Evolutionary conservation across 768 basidiomycete species (phyloP).

Genomic region (Hortiboletus campestris): DNA sequence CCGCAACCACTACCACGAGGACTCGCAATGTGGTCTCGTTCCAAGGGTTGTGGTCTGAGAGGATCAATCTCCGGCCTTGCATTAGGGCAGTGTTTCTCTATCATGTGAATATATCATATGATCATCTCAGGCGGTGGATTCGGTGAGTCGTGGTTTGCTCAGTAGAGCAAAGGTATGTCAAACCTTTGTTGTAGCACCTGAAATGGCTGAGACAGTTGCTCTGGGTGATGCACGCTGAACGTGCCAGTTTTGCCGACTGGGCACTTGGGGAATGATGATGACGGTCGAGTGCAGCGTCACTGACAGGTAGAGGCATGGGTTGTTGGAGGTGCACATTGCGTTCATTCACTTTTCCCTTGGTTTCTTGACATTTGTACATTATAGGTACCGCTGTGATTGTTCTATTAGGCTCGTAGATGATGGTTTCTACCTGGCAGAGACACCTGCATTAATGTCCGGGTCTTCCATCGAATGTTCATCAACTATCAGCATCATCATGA

Average conservation of each 20-base stretch:
- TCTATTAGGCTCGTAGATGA: conserved; percentile 69
- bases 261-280: conserved; percentile 72
- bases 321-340: conserved; percentile 55
- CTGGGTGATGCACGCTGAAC: conserved; percentile 55
- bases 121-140: conserved; percentile 69
- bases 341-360: conserved; percentile 7
- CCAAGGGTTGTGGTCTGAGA: conserved; percentile 73
- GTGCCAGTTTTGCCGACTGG: conserved; percentile 71
- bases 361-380: conserved; percentile 3
- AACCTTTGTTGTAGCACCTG: conserved; percentile 44
- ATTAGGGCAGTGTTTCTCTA: conserved; percentile 11
- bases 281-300: conserved; percentile 77
- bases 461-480: conserved; percentile 18
- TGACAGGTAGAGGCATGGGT: conserved; percentile 87
- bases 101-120: conserved; percentile 56
- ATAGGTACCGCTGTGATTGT: conserved; percentile 73
- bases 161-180: background rate
- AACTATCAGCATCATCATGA: conserved; percentile 6
- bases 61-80: conserved; percentile 36
- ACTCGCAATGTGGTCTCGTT: conserved; percentile 72
- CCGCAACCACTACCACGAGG: too few species aligned
- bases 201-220: conserved; percentile 89
- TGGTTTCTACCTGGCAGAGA: conserved; percentile 7
- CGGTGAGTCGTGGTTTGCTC: conserved; percentile 3
- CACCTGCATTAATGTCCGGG: conserved; percentile 20